phyloP scores from a whole-genome alignment of 148 eudicot species.

The Chenopodium album region DNA sequence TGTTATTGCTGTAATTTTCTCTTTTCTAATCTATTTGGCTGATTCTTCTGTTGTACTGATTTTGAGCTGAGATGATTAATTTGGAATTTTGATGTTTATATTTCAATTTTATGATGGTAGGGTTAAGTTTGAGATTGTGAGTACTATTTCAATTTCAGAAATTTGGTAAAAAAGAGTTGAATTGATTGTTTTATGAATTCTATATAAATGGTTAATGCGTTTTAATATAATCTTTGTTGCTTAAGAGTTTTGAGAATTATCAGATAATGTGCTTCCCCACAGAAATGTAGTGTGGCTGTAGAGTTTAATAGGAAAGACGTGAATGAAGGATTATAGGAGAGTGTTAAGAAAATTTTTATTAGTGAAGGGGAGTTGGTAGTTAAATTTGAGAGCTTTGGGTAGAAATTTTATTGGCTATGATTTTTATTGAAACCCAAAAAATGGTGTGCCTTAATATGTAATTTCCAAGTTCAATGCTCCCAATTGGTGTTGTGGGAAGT shows the following conservation, averaged over 20 bases:
- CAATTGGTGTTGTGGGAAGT: background rate
- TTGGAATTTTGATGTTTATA: background rate
- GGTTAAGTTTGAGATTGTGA: background rate
- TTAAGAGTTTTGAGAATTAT: background rate
- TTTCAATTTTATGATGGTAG: background rate
- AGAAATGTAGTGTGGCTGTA: background rate
- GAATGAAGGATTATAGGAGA: too few relatives aligned
- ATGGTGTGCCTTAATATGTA: background rate
- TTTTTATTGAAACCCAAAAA: background rate
- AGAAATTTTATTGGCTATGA: background rate
- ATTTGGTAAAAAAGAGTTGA: background rate
- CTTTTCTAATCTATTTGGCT: background rate
- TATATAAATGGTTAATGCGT: background rate
- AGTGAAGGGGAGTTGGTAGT: too few relatives aligned
- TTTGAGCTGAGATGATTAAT: background rate
- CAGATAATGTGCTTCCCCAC: background rate
- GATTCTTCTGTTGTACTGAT: background rate
- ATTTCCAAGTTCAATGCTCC: background rate
- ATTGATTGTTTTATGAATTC: background rate
- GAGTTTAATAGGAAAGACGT: too few relatives aligned
- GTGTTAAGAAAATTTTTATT: too few relatives aligned
- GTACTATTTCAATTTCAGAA: background rate
- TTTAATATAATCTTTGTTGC: background rate
- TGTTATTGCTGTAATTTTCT: constrained; percentile 72
- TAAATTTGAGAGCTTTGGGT: background rate